Conservation (phyloP, 148 eudicot species). For the Chenopodium album region DNA sequence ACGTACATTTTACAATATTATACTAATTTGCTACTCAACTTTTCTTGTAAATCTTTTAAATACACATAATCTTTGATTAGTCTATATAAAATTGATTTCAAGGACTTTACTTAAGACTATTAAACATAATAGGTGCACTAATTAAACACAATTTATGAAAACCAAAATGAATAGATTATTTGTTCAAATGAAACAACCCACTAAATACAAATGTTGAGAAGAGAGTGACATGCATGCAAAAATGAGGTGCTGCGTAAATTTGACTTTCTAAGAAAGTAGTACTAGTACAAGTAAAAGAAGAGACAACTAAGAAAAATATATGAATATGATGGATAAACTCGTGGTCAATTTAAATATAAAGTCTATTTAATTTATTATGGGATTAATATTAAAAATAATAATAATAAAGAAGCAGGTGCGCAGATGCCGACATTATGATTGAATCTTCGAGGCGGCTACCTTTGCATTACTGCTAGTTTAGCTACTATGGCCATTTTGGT, state of each 20-base stretch:
- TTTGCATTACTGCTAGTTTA: neutral
- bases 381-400: too few relatives aligned
- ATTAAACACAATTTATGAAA: too few relatives aligned
- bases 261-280: neutral
- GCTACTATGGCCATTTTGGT: neutral
- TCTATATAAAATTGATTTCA: too few relatives aligned
- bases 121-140: too few relatives aligned
- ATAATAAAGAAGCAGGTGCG: neutral
- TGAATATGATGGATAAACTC: neutral
- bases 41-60: too few relatives aligned
- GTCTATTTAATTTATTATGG: neutral
- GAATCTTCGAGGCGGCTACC: neutral
- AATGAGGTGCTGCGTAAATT: neutral
- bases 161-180: too few relatives aligned
- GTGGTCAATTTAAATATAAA: neutral
- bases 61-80: too few relatives aligned
- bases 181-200: neutral
- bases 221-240: neutral
- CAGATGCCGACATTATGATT: neutral
- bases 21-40: too few relatives aligned
- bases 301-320: neutral
- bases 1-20: too few relatives aligned
- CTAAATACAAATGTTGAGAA: neutral
- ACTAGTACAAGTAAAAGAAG: neutral
- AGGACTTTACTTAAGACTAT: too few relatives aligned